These are phyloP conservation scores for Fusarium beomiforme DNA, from an alignment of 2,329 filamentous ascomycete genomes.

Conservation along the genomic window DNA sequence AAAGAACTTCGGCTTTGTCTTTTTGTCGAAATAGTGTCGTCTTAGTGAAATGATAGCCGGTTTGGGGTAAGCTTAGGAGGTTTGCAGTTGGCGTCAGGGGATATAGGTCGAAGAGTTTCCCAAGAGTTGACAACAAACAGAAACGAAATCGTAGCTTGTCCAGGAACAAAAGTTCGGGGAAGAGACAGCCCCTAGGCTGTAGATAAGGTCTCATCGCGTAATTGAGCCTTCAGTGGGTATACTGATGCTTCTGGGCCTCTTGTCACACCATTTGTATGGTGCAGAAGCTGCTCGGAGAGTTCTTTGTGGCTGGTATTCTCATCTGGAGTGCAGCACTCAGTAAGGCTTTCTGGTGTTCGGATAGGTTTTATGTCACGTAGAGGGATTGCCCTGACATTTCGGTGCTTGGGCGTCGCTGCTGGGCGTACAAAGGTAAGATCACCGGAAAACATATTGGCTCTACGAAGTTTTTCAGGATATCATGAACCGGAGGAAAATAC, in stretches of 20 bases:
- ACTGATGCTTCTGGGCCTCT: not conserved
- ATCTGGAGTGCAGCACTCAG: not conserved
- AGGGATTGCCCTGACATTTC: slow-evolving; percentile 22
- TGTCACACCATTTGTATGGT: not conserved
- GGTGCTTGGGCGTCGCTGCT: not conserved
- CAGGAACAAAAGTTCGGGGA: not conserved
- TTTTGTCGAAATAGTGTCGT: not conserved
- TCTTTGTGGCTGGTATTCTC: not conserved
- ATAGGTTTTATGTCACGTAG: slow-evolving; percentile 14
- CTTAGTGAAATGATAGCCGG: too few relatives aligned
- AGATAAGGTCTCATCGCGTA: not conserved
- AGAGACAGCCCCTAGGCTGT: not conserved
- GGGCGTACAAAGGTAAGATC: slow-evolving; percentile 42
- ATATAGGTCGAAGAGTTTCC: not conserved
- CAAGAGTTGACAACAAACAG: not conserved
- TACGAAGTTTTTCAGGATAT: too few relatives aligned
- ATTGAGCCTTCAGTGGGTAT: not conserved
- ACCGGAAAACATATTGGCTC: slow-evolving; percentile 43
- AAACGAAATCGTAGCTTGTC: not conserved
- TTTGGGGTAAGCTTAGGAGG: too few relatives aligned
- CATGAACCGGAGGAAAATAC: not conserved
- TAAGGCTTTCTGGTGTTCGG: not conserved
- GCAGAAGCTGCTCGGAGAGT: not conserved
- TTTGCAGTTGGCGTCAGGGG: not conserved
- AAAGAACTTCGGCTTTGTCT: not conserved